These are phyloP conservation scores for Akanthomyces muscarius DNA, from an alignment of 2,329 filamentous ascomycete species.

Conservation along the genomic window DNA sequence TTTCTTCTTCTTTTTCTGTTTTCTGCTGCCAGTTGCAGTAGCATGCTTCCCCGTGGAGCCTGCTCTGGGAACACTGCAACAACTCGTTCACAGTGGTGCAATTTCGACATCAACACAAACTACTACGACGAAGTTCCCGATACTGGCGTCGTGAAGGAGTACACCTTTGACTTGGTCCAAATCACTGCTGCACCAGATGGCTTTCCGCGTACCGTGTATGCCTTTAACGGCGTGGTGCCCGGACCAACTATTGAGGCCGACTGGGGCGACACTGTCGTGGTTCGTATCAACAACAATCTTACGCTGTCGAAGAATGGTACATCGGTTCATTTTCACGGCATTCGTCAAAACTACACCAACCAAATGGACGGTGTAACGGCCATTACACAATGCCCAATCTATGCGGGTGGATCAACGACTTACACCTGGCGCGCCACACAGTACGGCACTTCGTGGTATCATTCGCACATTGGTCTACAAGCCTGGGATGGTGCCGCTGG, in stretches of 20 bases:
- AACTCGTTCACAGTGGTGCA: background rate
- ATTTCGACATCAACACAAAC: background rate
- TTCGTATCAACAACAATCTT: constrained; percentile 40
- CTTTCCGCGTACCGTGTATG: constrained; percentile 32
- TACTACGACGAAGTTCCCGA: background rate
- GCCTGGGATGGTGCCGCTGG: constrained; percentile 48
- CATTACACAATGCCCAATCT: constrained; percentile 55
- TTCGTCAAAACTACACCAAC: constrained; percentile 54
- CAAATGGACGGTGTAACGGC: constrained; percentile 57
- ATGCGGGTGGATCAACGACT: constrained; percentile 48
- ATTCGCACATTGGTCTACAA: constrained; percentile 42
- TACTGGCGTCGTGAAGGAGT: constrained; percentile 22
- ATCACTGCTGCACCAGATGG: constrained; percentile 60
- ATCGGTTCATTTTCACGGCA: constrained; percentile 57
- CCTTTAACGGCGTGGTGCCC: constrained; percentile 57
- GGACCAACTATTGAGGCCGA: constrained; percentile 54
- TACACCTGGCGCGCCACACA: constrained; percentile 57
- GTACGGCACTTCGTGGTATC: constrained; percentile 61
- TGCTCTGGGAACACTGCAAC: background rate
- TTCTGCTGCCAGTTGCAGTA: background rate
- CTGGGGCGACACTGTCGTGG: constrained; percentile 50
- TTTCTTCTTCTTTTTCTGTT: background rate
- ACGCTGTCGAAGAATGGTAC: constrained; percentile 31
- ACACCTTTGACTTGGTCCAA: constrained; percentile 60
- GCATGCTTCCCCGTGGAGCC: background rate